A percentile compares a stretch with the other conserved stretches of the same genome.
Conservation (phyloP, 164 flowering plant species). For the Cinnamomum chago region DNA sequence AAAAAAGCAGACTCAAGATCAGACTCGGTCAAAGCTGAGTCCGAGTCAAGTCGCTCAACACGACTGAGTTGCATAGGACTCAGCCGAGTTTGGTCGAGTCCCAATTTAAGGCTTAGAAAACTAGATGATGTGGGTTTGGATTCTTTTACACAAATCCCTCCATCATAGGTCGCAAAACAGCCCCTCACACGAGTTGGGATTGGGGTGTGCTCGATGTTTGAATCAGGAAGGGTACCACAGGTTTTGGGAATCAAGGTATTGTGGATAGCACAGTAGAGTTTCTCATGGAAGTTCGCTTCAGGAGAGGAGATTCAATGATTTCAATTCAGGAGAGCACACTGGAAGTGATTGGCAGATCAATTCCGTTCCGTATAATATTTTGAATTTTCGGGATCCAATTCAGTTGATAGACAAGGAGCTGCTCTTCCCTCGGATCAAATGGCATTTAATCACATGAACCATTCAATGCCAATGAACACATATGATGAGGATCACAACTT, state of each 20-base stretch:
- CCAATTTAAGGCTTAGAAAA: too few species aligned
- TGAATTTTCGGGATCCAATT: conserved; percentile 9
- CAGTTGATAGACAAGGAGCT: conserved; percentile 11
- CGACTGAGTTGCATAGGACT: too few species aligned
- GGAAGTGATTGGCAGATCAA: too few species aligned
- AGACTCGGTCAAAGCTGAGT: too few species aligned
- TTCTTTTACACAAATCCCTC: background rate
- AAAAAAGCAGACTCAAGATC: too few species aligned
- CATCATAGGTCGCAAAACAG: conserved; percentile 43
- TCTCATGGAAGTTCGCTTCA: conserved; percentile 1
- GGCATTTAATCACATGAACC: background rate
- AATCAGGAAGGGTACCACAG: background rate
- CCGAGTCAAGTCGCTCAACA: too few species aligned
- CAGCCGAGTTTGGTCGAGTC: too few species aligned
- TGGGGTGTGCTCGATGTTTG: background rate
- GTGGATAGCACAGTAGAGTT: background rate
- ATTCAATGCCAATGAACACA: background rate
- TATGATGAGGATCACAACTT: background rate
- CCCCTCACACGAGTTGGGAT: conserved; percentile 8
- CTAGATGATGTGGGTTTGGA: conserved; percentile 3
- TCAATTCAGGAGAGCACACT: background rate
- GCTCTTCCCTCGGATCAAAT: conserved; percentile 6
- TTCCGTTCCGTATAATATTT: background rate
- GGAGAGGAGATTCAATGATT: conserved; percentile 4
- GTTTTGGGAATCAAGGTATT: background rate